Base-by-base conservation (phyloP, 176 grass and related monocot genomes). In the Rhipidocladum racemiflorum region DNA sequence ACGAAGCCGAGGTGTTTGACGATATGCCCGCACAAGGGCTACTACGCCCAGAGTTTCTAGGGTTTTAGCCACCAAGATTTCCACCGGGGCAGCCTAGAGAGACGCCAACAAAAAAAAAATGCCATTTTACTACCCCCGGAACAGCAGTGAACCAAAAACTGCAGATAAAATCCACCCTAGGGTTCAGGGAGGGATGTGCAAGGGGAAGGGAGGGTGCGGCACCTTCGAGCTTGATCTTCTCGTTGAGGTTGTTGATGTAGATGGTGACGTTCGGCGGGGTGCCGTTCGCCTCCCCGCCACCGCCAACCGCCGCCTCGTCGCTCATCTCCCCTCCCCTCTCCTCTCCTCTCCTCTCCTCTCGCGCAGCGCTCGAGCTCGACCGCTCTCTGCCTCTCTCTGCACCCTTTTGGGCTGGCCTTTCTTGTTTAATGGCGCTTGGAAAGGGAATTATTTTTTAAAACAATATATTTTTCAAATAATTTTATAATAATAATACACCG, bases 211-310 rank as follows among this genome's bases (percentile, higher is more conserved):
- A 29, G 61, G 61, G 59, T 29, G 29, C 14, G n/a, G 7, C 57
- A 95, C 96, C 96, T 72, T 95, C 96, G 64, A 95, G 84, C 24
- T 99, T 99, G 91, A 91, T 93, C 76, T 95, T 99, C 80, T 99
- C 96, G 80, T 99, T 95, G 81, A 99, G 85, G 57, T 99, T 99
- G 83, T 99, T 99, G 89, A 99, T 99, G 85, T 99, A 99, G 79
- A 99, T 93, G 27, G 96, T 99, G 65, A 88, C 88, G 82, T 95
- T 99, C 36, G 92, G 38, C 35, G 74, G 55, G 36, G 72, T 3
- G 57, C 86, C 90, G 25, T 78, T 84, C 35, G 79, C 75, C 12
- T 88, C 96, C 64, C 78, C 88, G 29, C 81, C 87, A 64, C 61
- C 82, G 43, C 48, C 75, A 3, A 21, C 68, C 70, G 21, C 74